Base-by-base conservation (phyloP, 306 rosid species). In the Sphenostylis stenocarpa region DNA sequence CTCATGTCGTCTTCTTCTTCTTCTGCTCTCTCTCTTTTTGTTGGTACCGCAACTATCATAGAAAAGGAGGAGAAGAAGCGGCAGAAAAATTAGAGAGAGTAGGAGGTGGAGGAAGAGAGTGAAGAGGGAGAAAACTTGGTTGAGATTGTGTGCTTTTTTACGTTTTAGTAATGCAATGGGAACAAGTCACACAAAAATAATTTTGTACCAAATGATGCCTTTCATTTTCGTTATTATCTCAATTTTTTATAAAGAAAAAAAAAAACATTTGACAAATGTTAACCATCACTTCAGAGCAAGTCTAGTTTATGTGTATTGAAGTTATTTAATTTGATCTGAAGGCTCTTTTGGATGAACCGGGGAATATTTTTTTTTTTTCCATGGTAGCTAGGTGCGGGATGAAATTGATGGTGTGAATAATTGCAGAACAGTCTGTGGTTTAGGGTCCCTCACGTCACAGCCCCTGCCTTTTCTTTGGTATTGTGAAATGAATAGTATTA, bases 391-490 rank as follows among this genome's bases (percentile, higher is more conserved):
- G 73, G 17, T 68, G 72, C 80, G 77, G 82, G 78, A 85, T 82
- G 96, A 88, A 88, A 90, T 85, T 70, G 61, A 87, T 83, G 94
- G 83, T 56, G 76, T 67, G 88, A 91, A 90, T 88, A 90, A 91
- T 91, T 86, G 93, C 84, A 70, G 23, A 78, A 81, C 92, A 83
- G 80, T 72, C 87, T 85, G 88, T 87, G 81, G 80, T 85, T 85
- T 48, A 81, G 66, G 83, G 92, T 19, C 85, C 83, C 85, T 76
- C 79, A 8, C 7, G 3, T 14, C 66, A 26, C 60, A 61, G 47
- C 47, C 70, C 80, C 55, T 64, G 55, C 72, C 12, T 24, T 28
- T 58, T 58, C 56, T 77, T 74, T 67, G 49, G 45, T 82, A 61
- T 75, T 49, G 81, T 79, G 75, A 66, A 68, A 70, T 77, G 84